Conservation (phyloP, 345 rosid genomes). For the Lumnitzera racemosa region DNA sequence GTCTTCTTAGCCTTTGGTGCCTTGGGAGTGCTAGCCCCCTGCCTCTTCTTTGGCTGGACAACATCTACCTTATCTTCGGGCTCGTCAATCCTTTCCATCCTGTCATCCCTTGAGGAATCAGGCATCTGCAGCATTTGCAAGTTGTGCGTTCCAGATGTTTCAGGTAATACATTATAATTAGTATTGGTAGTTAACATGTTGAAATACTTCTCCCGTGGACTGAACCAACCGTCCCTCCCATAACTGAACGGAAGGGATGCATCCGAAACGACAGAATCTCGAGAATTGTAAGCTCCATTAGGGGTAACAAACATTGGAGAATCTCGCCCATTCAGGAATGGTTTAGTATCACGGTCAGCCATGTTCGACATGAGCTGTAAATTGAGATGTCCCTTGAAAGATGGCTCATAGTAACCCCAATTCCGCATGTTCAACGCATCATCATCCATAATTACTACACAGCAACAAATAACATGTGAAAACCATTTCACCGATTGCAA, state of each 20-base stretch:
- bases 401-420: constrained; percentile 83
- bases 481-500: background rate
- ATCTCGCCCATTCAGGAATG: constrained; percentile 64
- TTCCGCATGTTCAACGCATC: constrained; percentile 69
- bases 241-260: constrained; percentile 56
- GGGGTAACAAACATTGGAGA: constrained; percentile 39
- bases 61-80: constrained; percentile 32
- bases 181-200: constrained; percentile 47
- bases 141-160: constrained; percentile 52
- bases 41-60: constrained; percentile 58
- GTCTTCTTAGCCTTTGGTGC: constrained; percentile 68
- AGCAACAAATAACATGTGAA: background rate
- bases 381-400: constrained; percentile 58
- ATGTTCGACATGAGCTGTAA: constrained; percentile 77
- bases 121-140: constrained; percentile 63
- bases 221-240: constrained; percentile 57
- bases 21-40: constrained; percentile 38
- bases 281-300: constrained; percentile 43
- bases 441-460: constrained; percentile 59
- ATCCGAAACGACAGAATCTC: constrained; percentile 52
- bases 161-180: constrained; percentile 43
- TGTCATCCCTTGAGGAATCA: constrained; percentile 39
- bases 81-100: constrained; percentile 45
- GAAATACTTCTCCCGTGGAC: constrained; percentile 62
- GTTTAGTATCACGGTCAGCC: constrained; percentile 67